These are phyloP conservation scores for Fraxinus xanthoxyloides DNA, from an alignment of 305 asterid species.

Conservation along the genomic window DNA sequence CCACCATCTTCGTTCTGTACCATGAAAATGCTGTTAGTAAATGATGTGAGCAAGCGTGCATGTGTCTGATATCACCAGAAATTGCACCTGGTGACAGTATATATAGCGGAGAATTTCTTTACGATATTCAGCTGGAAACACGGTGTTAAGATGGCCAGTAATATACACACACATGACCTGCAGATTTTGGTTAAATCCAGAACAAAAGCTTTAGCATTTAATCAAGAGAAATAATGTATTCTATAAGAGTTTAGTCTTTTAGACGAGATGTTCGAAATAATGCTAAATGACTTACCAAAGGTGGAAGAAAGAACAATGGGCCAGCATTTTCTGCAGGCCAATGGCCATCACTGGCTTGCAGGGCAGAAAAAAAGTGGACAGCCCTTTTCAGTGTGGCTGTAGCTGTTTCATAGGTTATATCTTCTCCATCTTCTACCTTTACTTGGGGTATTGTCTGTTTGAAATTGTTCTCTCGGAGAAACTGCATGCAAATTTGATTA, in stretches of 20 bases:
- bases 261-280: not conserved
- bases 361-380: constrained; percentile 68
- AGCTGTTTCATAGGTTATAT: constrained; percentile 57
- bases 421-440: constrained; percentile 70
- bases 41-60: not conserved
- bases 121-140: constrained; percentile 68
- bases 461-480: constrained; percentile 67
- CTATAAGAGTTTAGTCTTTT: not conserved
- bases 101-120: constrained; percentile 81
- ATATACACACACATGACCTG: constrained; percentile 80
- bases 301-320: constrained; percentile 86
- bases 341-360: constrained; percentile 89
- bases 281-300: constrained; percentile 46
- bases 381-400: constrained; percentile 64
- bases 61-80: not conserved
- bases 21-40: not conserved
- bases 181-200: not conserved
- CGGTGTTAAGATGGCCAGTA: constrained; percentile 75
- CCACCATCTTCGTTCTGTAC: constrained; percentile 85
- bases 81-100: constrained; percentile 79
- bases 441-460: constrained; percentile 64
- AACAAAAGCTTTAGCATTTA: not conserved
- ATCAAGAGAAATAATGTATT: not conserved
- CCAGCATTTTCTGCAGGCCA: constrained; percentile 98
- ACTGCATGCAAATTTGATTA: constrained; percentile 36